phyloP scores from a whole-genome alignment of 2,329 filamentous ascomycete species.

The Chrysosporium queenslandicum region DNA sequence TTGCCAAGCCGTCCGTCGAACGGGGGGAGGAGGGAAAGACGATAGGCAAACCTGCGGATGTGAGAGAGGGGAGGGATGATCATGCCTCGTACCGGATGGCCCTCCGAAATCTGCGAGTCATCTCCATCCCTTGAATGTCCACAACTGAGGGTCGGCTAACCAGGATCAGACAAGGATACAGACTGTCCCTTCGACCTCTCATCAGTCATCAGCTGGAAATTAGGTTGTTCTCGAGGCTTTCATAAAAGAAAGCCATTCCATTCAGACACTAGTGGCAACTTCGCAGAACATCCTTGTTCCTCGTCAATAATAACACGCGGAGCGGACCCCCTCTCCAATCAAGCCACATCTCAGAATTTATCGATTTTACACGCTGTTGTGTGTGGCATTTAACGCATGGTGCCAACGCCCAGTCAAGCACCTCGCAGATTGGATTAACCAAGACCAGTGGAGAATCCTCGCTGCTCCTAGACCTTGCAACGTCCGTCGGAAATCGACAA shows the following conservation, averaged over 20 bases:
- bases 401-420: neutral
- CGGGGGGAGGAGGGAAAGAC: neutral
- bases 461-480: neutral
- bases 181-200: neutral
- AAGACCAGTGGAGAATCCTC: neutral
- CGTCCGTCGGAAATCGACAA: neutral
- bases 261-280: neutral
- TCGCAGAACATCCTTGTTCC: constrained; percentile 3
- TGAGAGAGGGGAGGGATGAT: constrained; percentile 1
- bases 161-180: neutral
- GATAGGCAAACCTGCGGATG: neutral
- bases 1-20: constrained; percentile 6
- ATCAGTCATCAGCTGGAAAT: too few relatives aligned
- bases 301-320: constrained; percentile 1
- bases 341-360: neutral
- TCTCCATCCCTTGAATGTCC: neutral
- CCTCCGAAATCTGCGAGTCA: constrained; percentile 11
- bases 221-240: neutral
- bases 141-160: neutral
- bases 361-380: neutral
- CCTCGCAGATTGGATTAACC: neutral
- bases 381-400: neutral
- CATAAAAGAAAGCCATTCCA: neutral
- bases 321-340: neutral
- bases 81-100: constrained; percentile 6